Evolutionary conservation across 805 yeast species (phyloP), one percentile per base, ranked within the genome.

Genomic region (Saccharomycopsis microspora): DNA sequence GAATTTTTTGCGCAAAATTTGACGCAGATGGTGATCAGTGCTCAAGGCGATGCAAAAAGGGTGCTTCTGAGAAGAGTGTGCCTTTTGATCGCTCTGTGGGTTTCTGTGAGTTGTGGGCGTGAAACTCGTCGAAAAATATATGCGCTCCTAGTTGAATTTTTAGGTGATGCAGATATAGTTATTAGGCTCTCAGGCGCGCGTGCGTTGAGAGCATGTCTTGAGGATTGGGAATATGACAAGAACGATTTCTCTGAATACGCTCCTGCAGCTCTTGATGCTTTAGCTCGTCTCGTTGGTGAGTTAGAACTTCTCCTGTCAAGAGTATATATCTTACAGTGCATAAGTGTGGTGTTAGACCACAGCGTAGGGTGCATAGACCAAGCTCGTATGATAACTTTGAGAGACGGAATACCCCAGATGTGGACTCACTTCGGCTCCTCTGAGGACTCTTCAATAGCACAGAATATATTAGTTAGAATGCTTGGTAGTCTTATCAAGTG

Each of bases 211-310:
- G 71, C 76, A 32, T 70, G 85, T 43, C 69, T 90, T 33, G 89
- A 86, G 52, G 96, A 88, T 57, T 86, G 94, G 85, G 89, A 85
- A 51, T 89, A 90, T 61, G 71, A 78, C 37, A 81, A 85, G 51
- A 67, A 65, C 10, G 78, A 69, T 32, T 86, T 93, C 57, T 64
- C 74, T 53, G 86, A 90, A 1, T 88, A 65, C 57, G 66, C 84
- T 46, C 71, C 74, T 32, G 69, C 68, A 1, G 72, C 74, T 39
- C 71, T 84, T 7, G 56, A 63, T 3, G 60, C 71, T n/a, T 59
- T 80, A 9, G 60, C 87, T 33, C 61, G 62, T 5, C 57, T 84
- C 19, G 58, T 87, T 38, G 64, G 69, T 5, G 65, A 66, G 5
- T 69, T 82, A 49, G 68, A 71, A 30, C 64, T 76, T 43, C 75